These are phyloP conservation scores for Aspergillus sp. DNA, from an alignment of 2,329 filamentous ascomycete species.

Conservation along the genomic window DNA sequence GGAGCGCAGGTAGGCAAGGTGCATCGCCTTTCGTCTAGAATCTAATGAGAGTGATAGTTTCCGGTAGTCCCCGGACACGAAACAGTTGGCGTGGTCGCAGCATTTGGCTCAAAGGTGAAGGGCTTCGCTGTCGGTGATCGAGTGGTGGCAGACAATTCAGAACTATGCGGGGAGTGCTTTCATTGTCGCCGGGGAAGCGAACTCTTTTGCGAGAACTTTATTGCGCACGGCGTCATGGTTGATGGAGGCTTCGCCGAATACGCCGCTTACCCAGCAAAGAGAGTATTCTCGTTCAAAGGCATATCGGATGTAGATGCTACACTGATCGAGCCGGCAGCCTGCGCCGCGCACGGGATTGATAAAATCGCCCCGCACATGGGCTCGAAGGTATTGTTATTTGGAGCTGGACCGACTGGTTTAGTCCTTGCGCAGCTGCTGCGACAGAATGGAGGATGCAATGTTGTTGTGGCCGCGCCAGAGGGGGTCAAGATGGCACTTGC, in stretches of 20 bases:
- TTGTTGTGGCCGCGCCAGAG: constrained; percentile 67
- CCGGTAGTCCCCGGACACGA: constrained; percentile 69
- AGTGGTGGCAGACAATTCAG: constrained; percentile 56
- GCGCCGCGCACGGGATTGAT: constrained; percentile 67
- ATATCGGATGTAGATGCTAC: constrained; percentile 67
- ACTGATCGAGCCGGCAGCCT: constrained; percentile 68
- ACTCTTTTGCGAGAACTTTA: constrained; percentile 68
- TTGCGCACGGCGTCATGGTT: constrained; percentile 59
- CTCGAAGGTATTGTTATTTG: constrained; percentile 67
- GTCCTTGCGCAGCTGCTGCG: constrained; percentile 62
- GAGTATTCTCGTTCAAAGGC: constrained; percentile 67
- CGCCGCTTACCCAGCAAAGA: constrained; percentile 54
- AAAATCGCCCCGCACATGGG: constrained; percentile 66
- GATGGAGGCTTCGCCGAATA: constrained; percentile 74
- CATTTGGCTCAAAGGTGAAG: constrained; percentile 58
- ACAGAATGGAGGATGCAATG: constrained; percentile 66
- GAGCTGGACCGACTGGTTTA: constrained; percentile 67
- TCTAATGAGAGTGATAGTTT: constrained; percentile 44
- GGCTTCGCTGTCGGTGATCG: constrained; percentile 63
- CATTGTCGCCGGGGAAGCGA: constrained; percentile 69
- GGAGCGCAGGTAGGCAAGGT: constrained; percentile 48
- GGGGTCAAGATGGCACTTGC: constrained; percentile 72
- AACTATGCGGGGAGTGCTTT: constrained; percentile 71
- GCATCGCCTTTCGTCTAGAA: too few species aligned
- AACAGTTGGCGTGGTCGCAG: constrained; percentile 65